Evolutionary conservation across 768 basidiomycete genomes (phyloP).

Genomic region (Tephrocybe sp.): DNA sequence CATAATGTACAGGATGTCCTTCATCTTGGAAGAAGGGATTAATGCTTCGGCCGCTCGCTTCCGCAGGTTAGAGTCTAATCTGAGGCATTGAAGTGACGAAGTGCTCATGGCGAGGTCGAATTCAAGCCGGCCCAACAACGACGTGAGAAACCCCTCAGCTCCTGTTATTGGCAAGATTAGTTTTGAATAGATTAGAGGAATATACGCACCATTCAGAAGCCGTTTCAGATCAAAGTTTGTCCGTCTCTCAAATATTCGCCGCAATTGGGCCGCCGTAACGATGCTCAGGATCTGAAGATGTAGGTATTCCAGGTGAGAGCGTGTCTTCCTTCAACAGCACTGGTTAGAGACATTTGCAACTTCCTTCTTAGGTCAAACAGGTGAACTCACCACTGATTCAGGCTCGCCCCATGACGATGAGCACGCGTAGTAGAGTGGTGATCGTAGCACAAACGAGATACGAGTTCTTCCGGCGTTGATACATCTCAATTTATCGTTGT

Average conservation of each 20-base stretch:
- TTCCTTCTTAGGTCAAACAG: constrained; percentile 18
- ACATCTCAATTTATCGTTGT: constrained; percentile 81
- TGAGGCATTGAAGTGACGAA: constrained; percentile 80
- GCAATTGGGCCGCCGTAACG: constrained; percentile 82
- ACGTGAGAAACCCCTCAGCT: constrained; percentile 77
- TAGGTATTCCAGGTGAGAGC: constrained; percentile 92
- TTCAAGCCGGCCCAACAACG: constrained; percentile 70
- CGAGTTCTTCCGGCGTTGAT: constrained; percentile 81
- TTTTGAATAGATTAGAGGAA: neutral
- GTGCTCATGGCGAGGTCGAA: constrained; percentile 80
- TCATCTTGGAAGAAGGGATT: constrained; percentile 79
- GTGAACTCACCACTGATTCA: constrained; percentile 79
- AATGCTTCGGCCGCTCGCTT: constrained; percentile 78
- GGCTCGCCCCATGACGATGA: constrained; percentile 95
- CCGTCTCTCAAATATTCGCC: constrained; percentile 82
- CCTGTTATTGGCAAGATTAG: constrained; percentile 45
- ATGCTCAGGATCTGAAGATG: constrained; percentile 93
- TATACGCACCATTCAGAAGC: constrained; percentile 57
- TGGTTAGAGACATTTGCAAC: constrained; percentile 19
- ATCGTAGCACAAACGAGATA: constrained; percentile 83
- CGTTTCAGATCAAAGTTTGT: constrained; percentile 90
- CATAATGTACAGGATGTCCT: constrained; percentile 92
- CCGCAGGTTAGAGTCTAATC: constrained; percentile 67
- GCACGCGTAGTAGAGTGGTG: constrained; percentile 91
- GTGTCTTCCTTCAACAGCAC: constrained; percentile 73